A percentile compares a stretch with the other conserved stretches of the same genome.
Evolutionary conservation across 176 grass and related monocot species (phyloP).

Genomic region (Pharus latifolius): DNA sequence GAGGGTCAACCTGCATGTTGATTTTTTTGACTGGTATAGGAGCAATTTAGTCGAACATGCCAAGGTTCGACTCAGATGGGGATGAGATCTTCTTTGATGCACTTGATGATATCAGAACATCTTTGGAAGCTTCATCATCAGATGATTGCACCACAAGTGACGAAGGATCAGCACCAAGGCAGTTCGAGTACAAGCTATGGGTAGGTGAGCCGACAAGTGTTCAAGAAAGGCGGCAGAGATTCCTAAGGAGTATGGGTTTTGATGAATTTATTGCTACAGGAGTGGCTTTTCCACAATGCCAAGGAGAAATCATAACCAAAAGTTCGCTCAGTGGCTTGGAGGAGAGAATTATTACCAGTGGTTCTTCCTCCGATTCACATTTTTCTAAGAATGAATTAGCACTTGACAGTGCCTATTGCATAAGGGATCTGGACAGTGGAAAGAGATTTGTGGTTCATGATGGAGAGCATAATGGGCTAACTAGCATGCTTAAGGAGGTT

Average conservation of each 20-base stretch:
- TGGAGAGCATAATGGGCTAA: neutral
- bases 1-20: neutral
- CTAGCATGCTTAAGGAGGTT: conserved; percentile 46
- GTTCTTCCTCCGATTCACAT: conserved; percentile 12
- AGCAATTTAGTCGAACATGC: conserved; percentile 30
- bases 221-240: conserved; percentile 61
- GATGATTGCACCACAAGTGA: conserved; percentile 32
- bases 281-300: neutral
- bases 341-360: conserved; percentile 11
- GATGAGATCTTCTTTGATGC: conserved; percentile 76
- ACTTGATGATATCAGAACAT: conserved; percentile 33
- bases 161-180: conserved; percentile 1
- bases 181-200: conserved; percentile 47
- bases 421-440: conserved; percentile 43
- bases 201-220: conserved; percentile 47
- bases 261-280: conserved; percentile 20
- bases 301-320: conserved; percentile 11
- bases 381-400: conserved; percentile 5
- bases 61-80: conserved; percentile 33
- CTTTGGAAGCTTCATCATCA: conserved; percentile 39
- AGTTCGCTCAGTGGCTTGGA: conserved; percentile 17
- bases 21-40: neutral
- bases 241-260: conserved; percentile 55
- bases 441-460: conserved; percentile 33
- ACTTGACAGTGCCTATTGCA: conserved; percentile 15